Percentiles rank a stretch among this genome's conserved stretches.
Evolutionary conservation across 441 rosid genomes (phyloP).

Genomic region (Theobroma grandiflorum): DNA sequence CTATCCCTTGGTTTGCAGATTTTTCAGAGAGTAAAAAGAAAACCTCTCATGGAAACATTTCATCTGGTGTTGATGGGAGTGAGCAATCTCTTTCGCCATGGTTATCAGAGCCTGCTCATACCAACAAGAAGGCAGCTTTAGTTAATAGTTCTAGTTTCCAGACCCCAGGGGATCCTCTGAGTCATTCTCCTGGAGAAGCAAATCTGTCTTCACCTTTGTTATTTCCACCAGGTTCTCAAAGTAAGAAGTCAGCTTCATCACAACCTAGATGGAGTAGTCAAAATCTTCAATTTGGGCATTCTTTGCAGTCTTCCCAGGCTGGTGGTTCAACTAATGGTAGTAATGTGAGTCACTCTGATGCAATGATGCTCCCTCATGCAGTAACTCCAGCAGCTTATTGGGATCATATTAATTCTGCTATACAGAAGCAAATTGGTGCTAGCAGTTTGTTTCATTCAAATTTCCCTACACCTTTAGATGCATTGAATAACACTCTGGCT

Average conservation of each 20-base stretch:
- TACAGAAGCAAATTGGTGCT: slow-evolving; percentile 31
- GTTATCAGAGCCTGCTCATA: slow-evolving; percentile 30
- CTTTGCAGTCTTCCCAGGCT: slow-evolving; percentile 28
- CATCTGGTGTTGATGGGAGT: slow-evolving; percentile 26
- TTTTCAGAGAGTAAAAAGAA: slow-evolving; percentile 37
- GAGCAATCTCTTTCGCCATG: slow-evolving; percentile 25
- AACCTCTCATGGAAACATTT: slow-evolving; percentile 33
- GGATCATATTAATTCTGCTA: slow-evolving; percentile 17
- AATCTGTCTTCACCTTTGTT: slow-evolving; percentile 35
- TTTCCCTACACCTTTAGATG: slow-evolving; percentile 17
- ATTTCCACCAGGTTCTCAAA: slow-evolving; percentile 28
- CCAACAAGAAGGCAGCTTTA: slow-evolving; percentile 34
- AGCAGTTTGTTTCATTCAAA: slow-evolving; percentile 22
- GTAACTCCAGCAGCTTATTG: slow-evolving; percentile 26
- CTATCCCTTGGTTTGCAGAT: slow-evolving; percentile 65
- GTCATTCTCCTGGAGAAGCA: slow-evolving; percentile 35
- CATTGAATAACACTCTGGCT: slow-evolving; percentile 20
- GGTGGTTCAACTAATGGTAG: slow-evolving; percentile 38
- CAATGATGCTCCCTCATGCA: slow-evolving; percentile 25
- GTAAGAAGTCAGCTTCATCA: slow-evolving; percentile 35
- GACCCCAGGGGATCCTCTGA: slow-evolving; percentile 23
- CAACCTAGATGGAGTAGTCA: slow-evolving; percentile 31
- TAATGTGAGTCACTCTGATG: slow-evolving; percentile 30
- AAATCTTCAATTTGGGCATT: slow-evolving; percentile 32
- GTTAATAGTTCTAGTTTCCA: slow-evolving; percentile 35